Conservation (phyloP, 2,329 filamentous ascomycete genomes). For the Talaromyces amestolkiae region DNA sequence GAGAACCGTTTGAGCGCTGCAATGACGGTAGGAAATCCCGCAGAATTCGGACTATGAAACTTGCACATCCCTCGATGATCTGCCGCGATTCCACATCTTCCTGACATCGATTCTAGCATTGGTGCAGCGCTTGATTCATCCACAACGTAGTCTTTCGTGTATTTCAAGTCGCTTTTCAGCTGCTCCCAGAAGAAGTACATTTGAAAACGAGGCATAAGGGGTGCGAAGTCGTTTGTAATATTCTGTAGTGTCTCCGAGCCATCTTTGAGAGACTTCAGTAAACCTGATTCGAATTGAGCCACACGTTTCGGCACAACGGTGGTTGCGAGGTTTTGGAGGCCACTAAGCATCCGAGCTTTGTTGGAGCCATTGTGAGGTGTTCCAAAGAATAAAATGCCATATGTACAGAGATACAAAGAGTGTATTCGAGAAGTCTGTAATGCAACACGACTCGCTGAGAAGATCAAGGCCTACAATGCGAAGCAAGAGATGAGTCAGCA, state of each 20-base stretch:
- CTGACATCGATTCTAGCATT: neutral
- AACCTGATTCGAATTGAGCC: neutral
- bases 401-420: too few species aligned
- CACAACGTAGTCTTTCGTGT: constrained; percentile 5
- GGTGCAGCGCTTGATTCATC: constrained; percentile 8
- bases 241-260: constrained; percentile 2
- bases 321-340: neutral
- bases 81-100: constrained; percentile 2
- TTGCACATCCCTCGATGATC: constrained; percentile 5
- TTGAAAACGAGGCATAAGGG: neutral
- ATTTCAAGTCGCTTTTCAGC: constrained; percentile 7
- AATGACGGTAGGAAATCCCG: neutral
- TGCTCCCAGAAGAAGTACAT: constrained; percentile 11
- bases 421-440: too few species aligned
- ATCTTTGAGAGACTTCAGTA: neutral
- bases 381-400: too few species aligned
- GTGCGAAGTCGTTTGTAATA: constrained; percentile 6
- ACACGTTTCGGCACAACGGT: neutral
- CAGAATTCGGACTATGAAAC: neutral
- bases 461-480: too few species aligned
- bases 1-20: too few species aligned
- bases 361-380: too few species aligned
- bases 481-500: too few species aligned
- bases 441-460: too few species aligned
- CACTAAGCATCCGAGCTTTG: neutral